These are phyloP conservation scores for Porcisia deanei DNA, from an alignment of 208 protist species.

Conservation along the genomic window DNA sequence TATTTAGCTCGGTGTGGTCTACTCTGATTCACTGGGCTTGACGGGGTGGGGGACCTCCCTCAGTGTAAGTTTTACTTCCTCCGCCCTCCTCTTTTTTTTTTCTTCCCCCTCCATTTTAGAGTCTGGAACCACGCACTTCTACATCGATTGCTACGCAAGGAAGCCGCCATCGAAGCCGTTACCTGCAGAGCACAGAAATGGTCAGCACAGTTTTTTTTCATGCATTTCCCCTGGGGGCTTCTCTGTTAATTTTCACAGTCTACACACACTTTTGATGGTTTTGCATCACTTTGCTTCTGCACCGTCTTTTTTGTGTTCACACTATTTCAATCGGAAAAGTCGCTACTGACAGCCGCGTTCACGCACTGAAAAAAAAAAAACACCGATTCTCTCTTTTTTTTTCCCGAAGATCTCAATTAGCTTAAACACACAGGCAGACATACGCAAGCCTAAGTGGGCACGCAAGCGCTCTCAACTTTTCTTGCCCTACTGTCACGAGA, in stretches of 20 bases:
- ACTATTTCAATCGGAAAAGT: not conserved
- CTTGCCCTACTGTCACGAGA: slow-evolving; percentile 3
- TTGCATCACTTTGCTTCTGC: not conserved
- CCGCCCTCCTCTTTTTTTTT: not conserved
- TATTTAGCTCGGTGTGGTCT: not conserved
- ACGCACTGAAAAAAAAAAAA: not conserved
- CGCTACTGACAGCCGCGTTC: not conserved
- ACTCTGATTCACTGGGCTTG: not conserved
- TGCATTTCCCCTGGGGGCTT: too few species aligned
- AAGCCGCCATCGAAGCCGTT: not conserved
- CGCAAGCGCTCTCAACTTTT: not conserved
- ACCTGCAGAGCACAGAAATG: not conserved
- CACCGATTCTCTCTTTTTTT: too few species aligned
- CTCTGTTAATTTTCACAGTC: not conserved
- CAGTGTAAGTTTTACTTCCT: too few species aligned
- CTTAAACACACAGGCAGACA: not conserved
- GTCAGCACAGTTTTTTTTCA: too few species aligned
- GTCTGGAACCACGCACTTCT: too few species aligned
- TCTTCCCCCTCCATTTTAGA: too few species aligned
- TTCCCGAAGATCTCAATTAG: not conserved
- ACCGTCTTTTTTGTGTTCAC: not conserved
- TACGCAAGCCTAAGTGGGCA: too few species aligned
- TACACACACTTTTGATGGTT: not conserved
- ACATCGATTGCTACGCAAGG: not conserved
- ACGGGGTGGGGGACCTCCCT: too few species aligned